Evolutionary conservation across 1,284 basidiomycete species (phyloP).

Genomic region (Xanthoconium separans): DNA sequence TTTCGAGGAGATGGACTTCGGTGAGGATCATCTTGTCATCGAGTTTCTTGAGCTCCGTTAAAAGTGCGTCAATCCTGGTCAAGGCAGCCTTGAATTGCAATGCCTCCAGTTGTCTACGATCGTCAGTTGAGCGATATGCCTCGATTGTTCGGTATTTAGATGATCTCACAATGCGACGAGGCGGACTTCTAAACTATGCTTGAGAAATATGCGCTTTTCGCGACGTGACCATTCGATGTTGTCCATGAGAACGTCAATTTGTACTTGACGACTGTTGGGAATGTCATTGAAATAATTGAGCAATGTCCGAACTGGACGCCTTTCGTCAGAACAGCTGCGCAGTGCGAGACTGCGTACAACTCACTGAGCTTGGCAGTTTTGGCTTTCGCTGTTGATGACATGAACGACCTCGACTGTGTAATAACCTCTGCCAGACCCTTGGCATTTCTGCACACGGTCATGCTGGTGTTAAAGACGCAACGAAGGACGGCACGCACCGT

Average conservation of each 20-base stretch:
- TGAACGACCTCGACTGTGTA: constrained; percentile 83
- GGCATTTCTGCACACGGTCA: constrained; percentile 61
- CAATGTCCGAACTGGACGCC: constrained; percentile 77
- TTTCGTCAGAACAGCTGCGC: not conserved
- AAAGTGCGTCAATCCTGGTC: constrained; percentile 77
- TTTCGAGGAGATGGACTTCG: constrained; percentile 94
- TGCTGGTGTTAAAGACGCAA: not conserved
- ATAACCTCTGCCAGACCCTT: constrained; percentile 86
- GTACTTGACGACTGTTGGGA: constrained; percentile 73
- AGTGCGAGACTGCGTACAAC: constrained; percentile 29
- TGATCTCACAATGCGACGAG: constrained; percentile 74
- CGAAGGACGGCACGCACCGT: constrained; percentile 53
- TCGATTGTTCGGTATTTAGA: not conserved
- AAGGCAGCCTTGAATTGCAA: constrained; percentile 81
- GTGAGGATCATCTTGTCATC: constrained; percentile 99
- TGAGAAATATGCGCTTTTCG: constrained; percentile 94
- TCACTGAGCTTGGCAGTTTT: constrained; percentile 96
- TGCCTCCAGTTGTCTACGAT: constrained; percentile 69
- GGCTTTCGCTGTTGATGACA: constrained; percentile 95
- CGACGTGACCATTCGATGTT: constrained; percentile 92
- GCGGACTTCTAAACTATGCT: constrained; percentile 91
- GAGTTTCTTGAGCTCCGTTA: constrained; percentile 88
- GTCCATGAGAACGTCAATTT: constrained; percentile 85
- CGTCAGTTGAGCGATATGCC: not conserved
- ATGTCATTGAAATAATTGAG: constrained; percentile 87